These are phyloP conservation scores for Inga oerstediana DNA, from an alignment of 306 rosid genomes.

Conservation along the genomic window DNA sequence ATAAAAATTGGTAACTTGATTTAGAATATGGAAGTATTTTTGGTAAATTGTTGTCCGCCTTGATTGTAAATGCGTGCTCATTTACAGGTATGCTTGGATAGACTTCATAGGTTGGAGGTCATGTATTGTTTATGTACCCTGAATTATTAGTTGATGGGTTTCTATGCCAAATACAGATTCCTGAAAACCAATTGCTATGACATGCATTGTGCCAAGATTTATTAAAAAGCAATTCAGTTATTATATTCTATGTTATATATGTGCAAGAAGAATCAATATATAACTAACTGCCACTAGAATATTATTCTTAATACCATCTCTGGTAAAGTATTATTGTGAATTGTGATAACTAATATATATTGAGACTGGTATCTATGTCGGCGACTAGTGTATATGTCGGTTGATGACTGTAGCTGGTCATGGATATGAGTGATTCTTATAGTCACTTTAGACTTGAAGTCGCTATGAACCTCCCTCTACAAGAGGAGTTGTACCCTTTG, in stretches of 20 bases:
- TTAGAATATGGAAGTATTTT: too few relatives aligned
- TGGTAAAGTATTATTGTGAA: not conserved
- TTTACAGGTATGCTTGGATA: conserved; percentile 70
- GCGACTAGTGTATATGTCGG: not conserved
- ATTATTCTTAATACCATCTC: not conserved
- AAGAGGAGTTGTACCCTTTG: not conserved
- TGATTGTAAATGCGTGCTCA: conserved; percentile 1
- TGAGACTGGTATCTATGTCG: not conserved
- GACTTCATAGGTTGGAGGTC: conserved; percentile 53
- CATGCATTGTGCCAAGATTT: not conserved
- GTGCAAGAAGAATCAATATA: not conserved
- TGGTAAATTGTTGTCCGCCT: not conserved
- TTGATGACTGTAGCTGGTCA: not conserved
- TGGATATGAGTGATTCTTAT: not conserved
- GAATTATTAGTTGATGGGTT: not conserved
- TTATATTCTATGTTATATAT: not conserved
- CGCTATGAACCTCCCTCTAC: too few relatives aligned
- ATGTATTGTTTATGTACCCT: not conserved
- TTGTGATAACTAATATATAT: not conserved
- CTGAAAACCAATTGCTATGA: not conserved
- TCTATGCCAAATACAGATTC: not conserved
- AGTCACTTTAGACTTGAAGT: not conserved
- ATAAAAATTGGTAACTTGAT: not conserved
- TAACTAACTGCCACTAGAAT: not conserved
- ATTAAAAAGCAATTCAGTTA: not conserved